Conservation (phyloP, 192 early-diverging fungal genomes). For the Coemansia sp. region DNA sequence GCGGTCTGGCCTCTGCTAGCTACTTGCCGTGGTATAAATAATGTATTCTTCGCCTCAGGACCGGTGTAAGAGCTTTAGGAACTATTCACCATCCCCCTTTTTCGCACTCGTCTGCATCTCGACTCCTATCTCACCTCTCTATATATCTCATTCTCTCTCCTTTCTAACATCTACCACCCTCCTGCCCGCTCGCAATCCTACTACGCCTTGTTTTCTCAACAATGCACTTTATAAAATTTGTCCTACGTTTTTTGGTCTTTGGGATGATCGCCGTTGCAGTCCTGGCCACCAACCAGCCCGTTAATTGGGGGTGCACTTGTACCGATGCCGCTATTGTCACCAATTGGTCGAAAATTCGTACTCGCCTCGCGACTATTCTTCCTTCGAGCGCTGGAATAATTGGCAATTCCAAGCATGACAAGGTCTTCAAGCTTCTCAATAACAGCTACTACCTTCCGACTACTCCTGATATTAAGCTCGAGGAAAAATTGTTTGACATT, state of each 20-base stretch:
- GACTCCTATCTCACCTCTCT: background rate
- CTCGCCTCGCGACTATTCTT: background rate
- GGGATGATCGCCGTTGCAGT: background rate
- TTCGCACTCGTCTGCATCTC: background rate
- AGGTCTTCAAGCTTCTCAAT: background rate
- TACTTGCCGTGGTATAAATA: background rate
- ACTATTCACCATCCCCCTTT: background rate
- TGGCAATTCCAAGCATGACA: background rate
- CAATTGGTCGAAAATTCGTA: background rate
- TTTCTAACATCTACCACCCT: background rate
- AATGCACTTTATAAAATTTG: background rate
- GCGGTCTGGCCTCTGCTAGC: background rate
- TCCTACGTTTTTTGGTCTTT: background rate
- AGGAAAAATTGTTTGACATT: background rate
- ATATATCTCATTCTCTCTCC: background rate
- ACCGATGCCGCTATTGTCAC: background rate
- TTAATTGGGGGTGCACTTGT: background rate
- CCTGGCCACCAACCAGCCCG: conserved; percentile 3
- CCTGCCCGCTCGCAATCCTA: background rate
- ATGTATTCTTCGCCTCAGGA: background rate
- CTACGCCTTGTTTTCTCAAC: background rate
- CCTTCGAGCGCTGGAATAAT: background rate
- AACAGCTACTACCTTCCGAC: background rate
- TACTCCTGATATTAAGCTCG: background rate
- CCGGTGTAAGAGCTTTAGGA: background rate